Evolutionary conservation across 768 basidiomycete species (phyloP).

Genomic region (Leccinum boreale): DNA sequence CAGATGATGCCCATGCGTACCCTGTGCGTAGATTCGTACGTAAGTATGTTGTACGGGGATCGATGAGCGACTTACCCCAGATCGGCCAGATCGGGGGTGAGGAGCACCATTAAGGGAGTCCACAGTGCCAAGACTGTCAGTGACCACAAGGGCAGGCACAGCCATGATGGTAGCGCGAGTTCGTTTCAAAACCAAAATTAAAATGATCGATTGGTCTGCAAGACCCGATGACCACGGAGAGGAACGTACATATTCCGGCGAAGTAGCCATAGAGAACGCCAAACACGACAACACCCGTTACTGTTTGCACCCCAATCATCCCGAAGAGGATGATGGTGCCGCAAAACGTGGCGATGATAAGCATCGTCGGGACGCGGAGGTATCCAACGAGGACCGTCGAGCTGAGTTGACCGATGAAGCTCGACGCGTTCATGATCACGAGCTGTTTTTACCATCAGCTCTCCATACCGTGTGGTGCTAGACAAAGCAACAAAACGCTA

Average conservation of each 20-base stretch:
- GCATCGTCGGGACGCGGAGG: constrained; percentile 39
- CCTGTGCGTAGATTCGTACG: constrained; percentile 11
- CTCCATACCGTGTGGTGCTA: not conserved
- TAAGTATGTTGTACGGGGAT: not conserved
- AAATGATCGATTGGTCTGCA: not conserved
- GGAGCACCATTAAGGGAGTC: constrained; percentile 42
- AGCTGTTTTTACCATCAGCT: constrained; percentile 36
- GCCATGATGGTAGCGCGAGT: not conserved
- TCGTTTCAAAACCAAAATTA: not conserved
- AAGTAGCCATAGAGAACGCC: constrained; percentile 50
- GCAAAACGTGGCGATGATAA: constrained; percentile 36
- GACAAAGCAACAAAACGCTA: constrained; percentile 26
- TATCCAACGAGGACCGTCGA: constrained; percentile 44
- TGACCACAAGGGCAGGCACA: not conserved
- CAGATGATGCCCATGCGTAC: constrained; percentile 51
- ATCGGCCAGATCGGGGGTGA: constrained; percentile 48
- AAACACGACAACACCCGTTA: constrained; percentile 39
- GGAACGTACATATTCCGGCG: constrained; percentile 41
- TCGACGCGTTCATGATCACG: constrained; percentile 54
- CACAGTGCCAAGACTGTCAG: constrained; percentile 38
- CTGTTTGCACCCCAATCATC: constrained; percentile 42
- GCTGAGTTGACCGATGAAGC: constrained; percentile 51
- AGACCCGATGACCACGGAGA: not conserved
- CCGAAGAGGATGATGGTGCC: constrained; percentile 43
- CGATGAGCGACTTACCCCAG: constrained; percentile 38